These are phyloP conservation scores for Mycena sanguinolenta DNA, from an alignment of 768 basidiomycete species.

Conservation along the genomic window DNA sequence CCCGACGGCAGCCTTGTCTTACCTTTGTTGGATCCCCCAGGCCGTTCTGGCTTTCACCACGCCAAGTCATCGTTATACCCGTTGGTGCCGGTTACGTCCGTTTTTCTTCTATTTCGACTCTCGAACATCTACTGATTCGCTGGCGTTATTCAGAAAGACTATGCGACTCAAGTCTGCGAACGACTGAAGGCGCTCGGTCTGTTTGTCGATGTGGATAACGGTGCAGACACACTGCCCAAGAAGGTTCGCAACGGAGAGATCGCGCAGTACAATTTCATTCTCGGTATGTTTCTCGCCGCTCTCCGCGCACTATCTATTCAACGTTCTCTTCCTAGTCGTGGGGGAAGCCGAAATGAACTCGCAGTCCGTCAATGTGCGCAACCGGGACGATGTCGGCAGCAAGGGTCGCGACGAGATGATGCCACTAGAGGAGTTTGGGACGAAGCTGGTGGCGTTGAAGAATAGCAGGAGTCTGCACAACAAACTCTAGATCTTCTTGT, in stretches of 20 bases:
- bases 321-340: slow-evolving; percentile 73
- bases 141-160: slow-evolving; percentile 75
- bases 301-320: neutral
- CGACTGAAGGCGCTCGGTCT: slow-evolving; percentile 78
- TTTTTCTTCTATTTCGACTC: slow-evolving; percentile 39
- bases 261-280: slow-evolving; percentile 97
- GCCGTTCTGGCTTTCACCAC: slow-evolving; percentile 99
- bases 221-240: slow-evolving; percentile 93
- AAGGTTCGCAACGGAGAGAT: slow-evolving; percentile 98
- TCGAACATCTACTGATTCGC: slow-evolving; percentile 17
- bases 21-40: slow-evolving; percentile 51
- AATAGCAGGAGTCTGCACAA: slow-evolving; percentile 57
- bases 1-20: slow-evolving; percentile 4
- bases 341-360: slow-evolving; percentile 92
- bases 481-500: slow-evolving; percentile 48
- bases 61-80: slow-evolving; percentile 95
- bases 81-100: slow-evolving; percentile 91
- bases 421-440: slow-evolving; percentile 76
- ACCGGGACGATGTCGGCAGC: slow-evolving; percentile 92
- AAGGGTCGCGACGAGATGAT: slow-evolving; percentile 86
- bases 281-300: slow-evolving; percentile 70
- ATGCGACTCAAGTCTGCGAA: slow-evolving; percentile 85
- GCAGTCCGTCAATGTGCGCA: slow-evolving; percentile 93
- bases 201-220: slow-evolving; percentile 93
- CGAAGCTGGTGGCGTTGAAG: slow-evolving; percentile 83